phyloP scores from a whole-genome alignment of 2,329 filamentous ascomycete genomes.

The Fusarium haematococcum region DNA sequence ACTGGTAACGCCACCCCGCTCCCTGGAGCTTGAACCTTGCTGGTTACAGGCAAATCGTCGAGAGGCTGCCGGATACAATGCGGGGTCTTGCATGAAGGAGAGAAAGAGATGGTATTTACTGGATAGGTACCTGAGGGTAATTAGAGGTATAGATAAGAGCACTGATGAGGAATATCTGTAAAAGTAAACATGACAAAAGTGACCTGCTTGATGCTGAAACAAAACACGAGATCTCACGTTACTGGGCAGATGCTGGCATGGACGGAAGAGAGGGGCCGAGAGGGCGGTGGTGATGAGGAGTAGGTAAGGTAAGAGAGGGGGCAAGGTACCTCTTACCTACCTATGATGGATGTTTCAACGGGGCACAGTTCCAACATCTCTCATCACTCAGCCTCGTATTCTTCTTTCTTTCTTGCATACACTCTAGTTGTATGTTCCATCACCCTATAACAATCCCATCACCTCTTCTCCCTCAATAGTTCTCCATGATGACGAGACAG shows the following conservation, averaged over 20 bases:
- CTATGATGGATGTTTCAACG: slow-evolving; percentile 34
- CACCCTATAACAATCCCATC: not conserved
- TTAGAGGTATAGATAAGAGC: not conserved
- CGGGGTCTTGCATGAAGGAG: not conserved
- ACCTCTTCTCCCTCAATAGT: not conserved
- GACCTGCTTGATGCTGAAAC: not conserved
- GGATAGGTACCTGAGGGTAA: not conserved
- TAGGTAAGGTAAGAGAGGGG: slow-evolving; percentile 24
- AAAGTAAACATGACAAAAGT: not conserved
- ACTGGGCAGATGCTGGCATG: slow-evolving; percentile 14
- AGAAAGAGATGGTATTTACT: not conserved
- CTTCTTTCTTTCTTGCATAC: slow-evolving; percentile 8
- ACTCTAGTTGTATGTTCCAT: not conserved
- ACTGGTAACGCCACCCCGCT: slow-evolving; percentile 13
- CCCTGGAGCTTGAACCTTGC: slow-evolving; percentile 5
- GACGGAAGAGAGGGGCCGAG: slow-evolving; percentile 38
- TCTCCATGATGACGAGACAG: slow-evolving; percentile 72
- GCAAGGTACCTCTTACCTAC: not conserved
- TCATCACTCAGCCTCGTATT: not conserved
- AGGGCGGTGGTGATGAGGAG: slow-evolving; percentile 28
- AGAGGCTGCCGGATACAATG: not conserved
- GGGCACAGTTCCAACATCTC: slow-evolving; percentile 19
- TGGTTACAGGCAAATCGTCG: not conserved
- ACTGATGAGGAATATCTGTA: not conserved
- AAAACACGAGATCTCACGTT: not conserved